Base-by-base conservation (phyloP, 2,329 filamentous ascomycete genomes). In the Ustulina deusta region DNA sequence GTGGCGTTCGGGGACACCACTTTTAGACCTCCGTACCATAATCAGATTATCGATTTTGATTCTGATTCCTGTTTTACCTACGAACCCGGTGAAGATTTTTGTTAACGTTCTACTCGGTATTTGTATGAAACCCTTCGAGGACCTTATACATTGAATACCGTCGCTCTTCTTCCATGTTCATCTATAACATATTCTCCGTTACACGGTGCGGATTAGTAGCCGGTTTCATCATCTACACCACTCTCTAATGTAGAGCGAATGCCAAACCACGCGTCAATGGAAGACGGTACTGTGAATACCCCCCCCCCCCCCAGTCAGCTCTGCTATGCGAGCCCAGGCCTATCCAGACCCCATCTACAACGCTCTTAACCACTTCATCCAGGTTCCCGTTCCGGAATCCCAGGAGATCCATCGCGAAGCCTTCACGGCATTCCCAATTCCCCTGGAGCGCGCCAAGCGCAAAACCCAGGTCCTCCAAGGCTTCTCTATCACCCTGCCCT, bases 381-480 rank as follows among this genome's bases (percentile, higher is more conserved):
- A n/a, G n/a, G n/a, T n/a, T n/a, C n/a, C n/a, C n/a, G n/a, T n/a
- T n/a, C n/a, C n/a, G n/a, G n/a, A 86, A 70, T 0, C 79, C 83
- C 59, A 86, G 74, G 49, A 83, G 69, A 6, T 82, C 78, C 84
- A 86, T 86, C 2, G 83, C 80, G 64, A 83, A 85, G 0, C 78
- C 82, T 1, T 80, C 76, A 40, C 79, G 78, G 61, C 72, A 73
- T 17, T 82, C 83, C 84, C 84, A 86, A 63, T 86, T 81, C 0
- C 83, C 83, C 51, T 85, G 81, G 0, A 85, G 67, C 0, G 81
- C 79, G 1, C 84, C 83, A 1, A 86, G 74, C 38, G 83, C 84
- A 69, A 84, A 86, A 2, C 86, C 84, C 68, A 86, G 77, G 51
- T 85, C 81, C 73, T 85, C 82, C 36, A 83, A 74, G 0, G 82